Evolutionary conservation across 345 rosid species (phyloP), one percentile per base, ranked within the genome.

Genomic region (Murraya koenigii): DNA sequence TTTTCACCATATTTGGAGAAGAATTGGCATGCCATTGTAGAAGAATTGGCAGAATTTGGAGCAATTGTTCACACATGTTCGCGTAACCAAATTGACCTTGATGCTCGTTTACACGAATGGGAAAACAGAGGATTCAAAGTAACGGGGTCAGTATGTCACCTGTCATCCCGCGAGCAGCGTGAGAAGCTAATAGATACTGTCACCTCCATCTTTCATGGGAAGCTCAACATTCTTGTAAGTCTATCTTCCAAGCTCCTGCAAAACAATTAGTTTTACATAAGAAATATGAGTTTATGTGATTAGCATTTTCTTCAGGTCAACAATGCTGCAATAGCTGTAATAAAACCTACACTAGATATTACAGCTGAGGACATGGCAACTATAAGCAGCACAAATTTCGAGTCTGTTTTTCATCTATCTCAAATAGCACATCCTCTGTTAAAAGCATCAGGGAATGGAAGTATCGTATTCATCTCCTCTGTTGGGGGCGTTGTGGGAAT

Each of bases 211-310:
- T 90, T 88, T 75, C 30, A 81, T 54, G 88, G 87, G 4, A 90
- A 87, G 75, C 90, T 90, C 14, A 87, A 85, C 79, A 90, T 88
- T 72, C 85, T 90, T 54, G 94, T 90, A 68, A 66, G 88, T 79
- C 38, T 19, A 56, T 10, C 25, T 6, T 52, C 28, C 63, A n/a
- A 52, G 11, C 28, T 58, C n/a, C 39, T 6, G 22, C 66, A 28
- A 62, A 62, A 28, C 0, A 14, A 28, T 62, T 28, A 58, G 20
- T 62, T 62, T 61, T 26, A 8, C 35, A 26, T 26, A 25, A 4
- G 3, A 26, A 35, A 61, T 28, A 26, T 62, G 66, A 6, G 20
- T 28, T 44, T 44, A 62, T 28, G 6, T 62, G 17, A 28, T 62
- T 30, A 13, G 8, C 36, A 13, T 62, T 47, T 69, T 69, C 15